Evolutionary conservation across 2,329 filamentous ascomycete genomes (phyloP), one percentile per base, ranked within the genome.

Genomic region (Aspergillus fischeri): DNA sequence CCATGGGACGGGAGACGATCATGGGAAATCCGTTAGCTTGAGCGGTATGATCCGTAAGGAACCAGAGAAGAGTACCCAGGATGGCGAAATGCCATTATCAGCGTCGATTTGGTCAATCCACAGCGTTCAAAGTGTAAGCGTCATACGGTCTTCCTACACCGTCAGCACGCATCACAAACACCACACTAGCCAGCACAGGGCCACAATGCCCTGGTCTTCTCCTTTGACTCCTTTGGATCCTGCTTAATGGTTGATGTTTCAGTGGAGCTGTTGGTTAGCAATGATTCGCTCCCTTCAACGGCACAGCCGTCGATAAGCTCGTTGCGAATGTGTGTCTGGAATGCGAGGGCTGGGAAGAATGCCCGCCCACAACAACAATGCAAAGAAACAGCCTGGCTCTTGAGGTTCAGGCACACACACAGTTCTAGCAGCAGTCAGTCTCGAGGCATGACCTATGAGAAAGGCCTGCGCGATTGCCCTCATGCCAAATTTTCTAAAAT

Each of bases 321-420:
- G 52, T 57, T 63, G 64, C 14, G 67, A 69, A 67, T 70, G 65
- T 61, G 59, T 52, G 42, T 47, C 58, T 27, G 63, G 66, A 60
- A 70, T 69, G 66, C 54, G 56, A 58, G 59, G 66, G 63, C 61
- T 69, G 60, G 63, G 59, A 59, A 66, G 71, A 72, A 75, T 73
- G 69, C 55, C 60, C 59, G 64, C 68, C 67, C 56, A 58, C 62
- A 56, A 55, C 56, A 69, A 65, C 62, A 70, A 74, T 75, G 71
- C 59, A 63, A 57, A 55, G 56, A 66, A 63, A 45, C 52, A 63
- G 59, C 60, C 58, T 53, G 63, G 60, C 41, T 66, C 65, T 64
- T 60, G 57, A 64, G 62, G 29, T 9, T n/a, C 65, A 64, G 56
- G 54, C 1, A 21, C 35, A 45, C 38, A 38, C 10, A 10, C 27